phyloP scores from a whole-genome alignment of 805 yeast genomes.

The Zygosaccharomyces rouxii region DNA sequence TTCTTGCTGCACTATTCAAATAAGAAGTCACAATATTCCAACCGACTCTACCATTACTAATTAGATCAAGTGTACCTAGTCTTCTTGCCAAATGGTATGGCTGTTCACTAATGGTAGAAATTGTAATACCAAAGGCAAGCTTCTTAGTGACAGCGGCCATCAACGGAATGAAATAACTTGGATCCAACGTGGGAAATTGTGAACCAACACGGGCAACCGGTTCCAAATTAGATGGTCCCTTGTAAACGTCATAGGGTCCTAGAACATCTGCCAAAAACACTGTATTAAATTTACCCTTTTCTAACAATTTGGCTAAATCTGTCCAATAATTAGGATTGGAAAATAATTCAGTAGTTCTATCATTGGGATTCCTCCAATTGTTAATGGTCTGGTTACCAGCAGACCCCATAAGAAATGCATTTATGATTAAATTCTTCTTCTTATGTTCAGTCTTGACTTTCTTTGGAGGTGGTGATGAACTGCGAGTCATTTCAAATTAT shows the following conservation, averaged over 20 bases:
- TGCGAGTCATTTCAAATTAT: background rate
- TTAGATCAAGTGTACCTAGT: constrained; percentile 43
- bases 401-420: constrained; percentile 38
- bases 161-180: constrained; percentile 38
- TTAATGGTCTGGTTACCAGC: constrained; percentile 21
- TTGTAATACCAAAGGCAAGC: constrained; percentile 41
- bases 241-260: constrained; percentile 40
- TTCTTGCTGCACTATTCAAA: constrained; percentile 41
- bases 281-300: constrained; percentile 38
- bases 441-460: constrained; percentile 4
- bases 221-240: constrained; percentile 38
- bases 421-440: constrained; percentile 31
- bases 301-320: constrained; percentile 36
- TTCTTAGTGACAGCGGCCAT: constrained; percentile 43
- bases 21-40: constrained; percentile 48
- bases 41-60: constrained; percentile 42
- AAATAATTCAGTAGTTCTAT: constrained; percentile 15
- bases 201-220: constrained; percentile 37
- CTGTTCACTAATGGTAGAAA: constrained; percentile 41
- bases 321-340: constrained; percentile 37
- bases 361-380: constrained; percentile 17
- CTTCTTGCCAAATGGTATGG: constrained; percentile 43
- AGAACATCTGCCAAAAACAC: constrained; percentile 41
- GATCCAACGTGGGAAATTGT: constrained; percentile 39
- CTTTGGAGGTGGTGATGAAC: background rate